Evolutionary conservation across 768 basidiomycete genomes (phyloP).

Genomic region (Fomitopsis serialis): DNA sequence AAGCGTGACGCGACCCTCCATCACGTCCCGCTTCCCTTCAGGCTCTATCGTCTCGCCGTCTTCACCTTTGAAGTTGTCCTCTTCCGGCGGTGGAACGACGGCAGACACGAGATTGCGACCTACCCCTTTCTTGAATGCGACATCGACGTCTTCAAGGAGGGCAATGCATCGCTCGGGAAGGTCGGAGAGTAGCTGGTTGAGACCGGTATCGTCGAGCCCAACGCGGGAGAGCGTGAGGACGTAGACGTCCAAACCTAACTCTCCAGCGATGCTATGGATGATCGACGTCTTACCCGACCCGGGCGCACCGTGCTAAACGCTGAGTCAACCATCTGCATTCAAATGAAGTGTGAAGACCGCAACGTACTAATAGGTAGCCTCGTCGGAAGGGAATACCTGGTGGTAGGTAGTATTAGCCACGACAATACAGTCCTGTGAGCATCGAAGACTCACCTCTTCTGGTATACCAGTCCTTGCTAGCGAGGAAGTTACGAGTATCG

Average conservation of each 20-base stretch:
- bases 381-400: slow-evolving; percentile 68
- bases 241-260: slow-evolving; percentile 69
- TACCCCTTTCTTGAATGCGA: slow-evolving; percentile 46
- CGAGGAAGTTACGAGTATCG: slow-evolving; percentile 68
- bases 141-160: slow-evolving; percentile 74
- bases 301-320: slow-evolving; percentile 56
- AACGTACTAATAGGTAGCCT: slow-evolving; percentile 56
- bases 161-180: slow-evolving; percentile 63
- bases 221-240: slow-evolving; percentile 47
- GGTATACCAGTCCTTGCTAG: slow-evolving; percentile 68
- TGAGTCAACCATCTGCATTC: background rate
- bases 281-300: slow-evolving; percentile 78
- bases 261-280: slow-evolving; percentile 74
- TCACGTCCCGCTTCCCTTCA: slow-evolving; percentile 23
- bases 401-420: background rate
- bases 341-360: background rate
- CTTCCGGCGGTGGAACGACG: background rate
- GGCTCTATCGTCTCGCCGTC: slow-evolving; percentile 7
- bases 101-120: slow-evolving; percentile 8
- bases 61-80: slow-evolving; percentile 24
- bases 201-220: slow-evolving; percentile 3
- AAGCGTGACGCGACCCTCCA: slow-evolving; percentile 68
- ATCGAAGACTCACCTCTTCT: slow-evolving; percentile 43
- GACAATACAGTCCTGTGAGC: background rate
- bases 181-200: slow-evolving; percentile 43